Base-by-base conservation (phyloP, 768 basidiomycete species). In the Pulveroboletus sp. region DNA sequence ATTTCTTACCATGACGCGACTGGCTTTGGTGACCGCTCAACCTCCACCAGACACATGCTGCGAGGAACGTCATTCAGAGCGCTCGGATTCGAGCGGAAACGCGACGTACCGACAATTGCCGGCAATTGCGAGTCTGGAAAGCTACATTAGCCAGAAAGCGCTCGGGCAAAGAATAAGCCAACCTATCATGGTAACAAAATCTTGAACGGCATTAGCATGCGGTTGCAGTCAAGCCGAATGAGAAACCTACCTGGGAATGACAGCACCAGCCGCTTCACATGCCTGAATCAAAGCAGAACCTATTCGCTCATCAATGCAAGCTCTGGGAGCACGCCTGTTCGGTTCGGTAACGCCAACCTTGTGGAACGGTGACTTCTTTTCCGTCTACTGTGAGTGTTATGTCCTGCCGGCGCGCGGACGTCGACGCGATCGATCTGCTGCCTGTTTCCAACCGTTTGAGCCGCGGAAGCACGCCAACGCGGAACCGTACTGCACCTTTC, bases 41-140 rank as follows among this genome's bases (percentile, higher is more conserved):
- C 95, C 72, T 99, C 96, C 32, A 99, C 96, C 43, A 99, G 74
- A 71, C 96, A 99, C 96, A 99, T 99, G 59, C 94, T 91, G 54
- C 5, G 49, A 36, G 36, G 23, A 41, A 26, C 9, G 38, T 55
- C 36, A 59, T 46, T 41, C 40, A 19, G 40, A 38, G 37, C 24
- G 30, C 54, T 36, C 56, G 27, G 23, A 22, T 6, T 19, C 19
- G 20, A 41, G 49, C 45, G 38, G 42, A 49, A 24, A 24, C 41
- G 23, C 8, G 12, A 70, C 86, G 69, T 57, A 89, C 89, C 90
- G 89, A 74, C 95, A 97, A 68, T 98, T 97, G 44, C 95, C 95
- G 59, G 95, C 95, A 63, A 98, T 94, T 42, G 94, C 93, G 22
- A 97, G 82, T 61, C 93, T 89, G 47, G 45, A n/a, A 32, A 37